Percentiles rank a stretch among this genome's conserved stretches.
Evolutionary conservation across 805 yeast species (phyloP).

Genomic region (Yarrowia alimentaria): DNA sequence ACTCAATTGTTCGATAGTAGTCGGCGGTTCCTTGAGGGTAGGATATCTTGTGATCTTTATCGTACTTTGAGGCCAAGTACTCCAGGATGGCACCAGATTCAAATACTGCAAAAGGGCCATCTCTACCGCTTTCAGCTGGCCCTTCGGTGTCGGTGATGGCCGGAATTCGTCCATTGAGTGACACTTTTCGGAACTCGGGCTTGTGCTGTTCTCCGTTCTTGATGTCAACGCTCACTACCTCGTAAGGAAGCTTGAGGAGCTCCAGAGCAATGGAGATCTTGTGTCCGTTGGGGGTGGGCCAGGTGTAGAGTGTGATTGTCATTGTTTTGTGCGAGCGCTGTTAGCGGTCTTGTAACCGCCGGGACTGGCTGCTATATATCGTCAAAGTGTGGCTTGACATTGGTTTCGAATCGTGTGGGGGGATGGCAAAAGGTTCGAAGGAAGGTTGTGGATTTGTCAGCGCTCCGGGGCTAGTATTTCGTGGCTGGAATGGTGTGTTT

Average conservation of each 20-base stretch:
- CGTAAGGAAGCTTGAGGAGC: conserved; percentile 41
- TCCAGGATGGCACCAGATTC: conserved; percentile 63
- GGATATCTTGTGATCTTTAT: conserved; percentile 50
- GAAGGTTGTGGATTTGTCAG: too few species aligned
- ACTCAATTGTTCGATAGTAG: conserved; percentile 48
- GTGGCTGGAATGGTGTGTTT: too few species aligned
- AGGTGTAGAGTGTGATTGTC: conserved; percentile 45
- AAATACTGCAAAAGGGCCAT: conserved; percentile 41
- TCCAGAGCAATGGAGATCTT: conserved; percentile 43
- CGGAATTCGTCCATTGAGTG: conserved; percentile 66
- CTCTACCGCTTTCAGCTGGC: not conserved
- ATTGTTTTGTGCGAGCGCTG: too few species aligned
- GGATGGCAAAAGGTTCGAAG: too few species aligned
- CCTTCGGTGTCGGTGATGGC: conserved; percentile 41
- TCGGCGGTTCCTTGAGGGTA: conserved; percentile 41
- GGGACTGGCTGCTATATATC: too few species aligned
- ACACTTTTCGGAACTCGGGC: conserved; percentile 55
- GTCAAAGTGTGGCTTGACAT: too few species aligned
- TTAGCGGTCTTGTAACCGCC: too few species aligned
- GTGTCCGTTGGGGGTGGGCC: conserved; percentile 46
- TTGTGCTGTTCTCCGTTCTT: conserved; percentile 49
- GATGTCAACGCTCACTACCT: conserved; percentile 45
- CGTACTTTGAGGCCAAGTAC: conserved; percentile 61
- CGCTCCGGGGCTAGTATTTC: too few species aligned
- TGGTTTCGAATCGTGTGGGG: too few species aligned